Base-by-base conservation (phyloP, 768 basidiomycete genomes). In the Mycena pura region DNA sequence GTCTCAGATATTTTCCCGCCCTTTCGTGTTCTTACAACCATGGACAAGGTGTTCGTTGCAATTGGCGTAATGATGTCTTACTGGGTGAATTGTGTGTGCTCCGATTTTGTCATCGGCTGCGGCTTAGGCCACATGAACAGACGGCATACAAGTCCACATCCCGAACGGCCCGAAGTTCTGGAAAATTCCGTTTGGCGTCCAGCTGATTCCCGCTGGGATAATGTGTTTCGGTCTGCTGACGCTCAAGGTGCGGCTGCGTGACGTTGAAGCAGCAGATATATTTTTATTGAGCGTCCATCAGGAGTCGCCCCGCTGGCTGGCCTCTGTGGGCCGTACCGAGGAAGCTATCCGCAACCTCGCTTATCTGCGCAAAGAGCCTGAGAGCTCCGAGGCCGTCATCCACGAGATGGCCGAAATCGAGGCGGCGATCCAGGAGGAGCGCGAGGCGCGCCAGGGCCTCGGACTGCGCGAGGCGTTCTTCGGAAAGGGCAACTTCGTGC, bases 21-120 rank as follows among this genome's bases (percentile, higher is more conserved):
- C 4, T 41, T n/a, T 34, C 10, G 11, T 45, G 14, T 46, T 49
- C 39, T 10, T 5, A 14, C 14, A 15, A 13, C 24, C 41, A 54
- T 27, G 39, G 27, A 17, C 15, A 11, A 63, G 62, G 54, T 62
- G 6, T 59, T 82, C 80, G 80, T 92, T 21, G 90, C 92, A 22
- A 78, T 86, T 48, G 93, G 93, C 51, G 92, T 92, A 62, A 93
- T 93, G 87, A 78, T 95, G 58, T 91, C 89, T 0, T 93, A 92
- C 73, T 92, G 91, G 72, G 80, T 92, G 66, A 91, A 93, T 68
- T 83, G 90, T 91, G 58, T 49, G 89, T 77, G 15, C 57, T 65
- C 28, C 57, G 61, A 14, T 29, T 65, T 10, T 63, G 61, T 9
- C 10, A 32, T 25, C 15, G 27, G 19, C 4, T 9, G 6, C 44